Evolutionary conservation across 768 basidiomycete genomes (phyloP).

Genomic region (Kwoniella sp.): DNA sequence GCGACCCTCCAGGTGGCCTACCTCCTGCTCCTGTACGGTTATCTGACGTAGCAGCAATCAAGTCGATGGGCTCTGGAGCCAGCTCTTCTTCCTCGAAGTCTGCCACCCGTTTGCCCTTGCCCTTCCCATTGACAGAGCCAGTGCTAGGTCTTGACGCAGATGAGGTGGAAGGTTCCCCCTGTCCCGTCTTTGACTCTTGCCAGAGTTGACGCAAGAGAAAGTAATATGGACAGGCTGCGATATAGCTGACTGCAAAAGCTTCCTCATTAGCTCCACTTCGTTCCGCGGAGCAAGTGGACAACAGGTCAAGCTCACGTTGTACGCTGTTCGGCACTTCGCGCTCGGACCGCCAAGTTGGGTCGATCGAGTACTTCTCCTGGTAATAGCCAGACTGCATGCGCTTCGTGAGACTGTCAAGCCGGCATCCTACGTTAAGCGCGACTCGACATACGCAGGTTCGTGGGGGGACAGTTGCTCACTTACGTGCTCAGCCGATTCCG

Average conservation of each 20-base stretch:
- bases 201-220: not conserved
- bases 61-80: not conserved
- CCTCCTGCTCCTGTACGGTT: not conserved
- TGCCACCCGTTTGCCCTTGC: not conserved
- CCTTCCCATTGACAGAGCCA: not conserved
- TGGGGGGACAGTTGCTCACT: too few species aligned
- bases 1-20: not conserved
- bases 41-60: not conserved
- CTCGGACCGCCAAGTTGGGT: constrained; percentile 1
- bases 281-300: not conserved
- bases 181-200: not conserved
- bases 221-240: not conserved
- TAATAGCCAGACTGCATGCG: constrained; percentile 4
- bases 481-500: constrained; percentile 1
- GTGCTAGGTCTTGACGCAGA: not conserved
- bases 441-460: too few species aligned
- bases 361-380: not conserved
- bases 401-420: not conserved
- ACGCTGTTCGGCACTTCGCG: not conserved
- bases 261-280: not conserved
- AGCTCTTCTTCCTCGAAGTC: not conserved
- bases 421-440: too few species aligned
- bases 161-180: not conserved
- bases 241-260: not conserved
- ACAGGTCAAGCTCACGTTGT: not conserved